Conservation (phyloP, 768 basidiomycete species). For the Tulasnella sp. region DNA sequence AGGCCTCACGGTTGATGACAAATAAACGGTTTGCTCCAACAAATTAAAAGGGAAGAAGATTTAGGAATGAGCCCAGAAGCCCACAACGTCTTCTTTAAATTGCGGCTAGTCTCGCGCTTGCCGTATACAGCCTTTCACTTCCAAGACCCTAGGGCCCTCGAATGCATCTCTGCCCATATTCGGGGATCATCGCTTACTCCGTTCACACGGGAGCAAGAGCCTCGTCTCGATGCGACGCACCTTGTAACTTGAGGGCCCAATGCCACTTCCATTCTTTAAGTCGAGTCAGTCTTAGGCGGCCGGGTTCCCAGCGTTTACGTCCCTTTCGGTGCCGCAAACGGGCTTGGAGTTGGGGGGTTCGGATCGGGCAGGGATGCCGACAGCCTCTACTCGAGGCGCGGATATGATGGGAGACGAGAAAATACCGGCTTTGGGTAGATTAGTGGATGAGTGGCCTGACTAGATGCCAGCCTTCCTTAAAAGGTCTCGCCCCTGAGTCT, state of each 20-base stretch:
- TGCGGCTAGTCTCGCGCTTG: conserved; percentile 58
- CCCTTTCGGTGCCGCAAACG: conserved; percentile 39
- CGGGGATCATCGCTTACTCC: conserved; percentile 41
- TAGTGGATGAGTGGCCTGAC: not conserved
- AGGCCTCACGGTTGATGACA: not conserved
- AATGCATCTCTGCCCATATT: conserved; percentile 68
- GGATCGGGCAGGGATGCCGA: conserved; percentile 52
- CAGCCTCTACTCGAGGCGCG: conserved; percentile 59
- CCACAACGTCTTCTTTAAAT: conserved; percentile 35
- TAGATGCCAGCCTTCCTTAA: not conserved
- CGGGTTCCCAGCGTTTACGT: conserved; percentile 29
- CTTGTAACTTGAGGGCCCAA: conserved; percentile 48
- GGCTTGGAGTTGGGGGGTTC: conserved; percentile 49
- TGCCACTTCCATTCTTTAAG: not conserved
- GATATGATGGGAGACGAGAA: conserved; percentile 50
- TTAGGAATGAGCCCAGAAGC: not conserved
- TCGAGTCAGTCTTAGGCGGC: conserved; percentile 39
- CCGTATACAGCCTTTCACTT: conserved; percentile 68
- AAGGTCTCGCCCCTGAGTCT: not conserved
- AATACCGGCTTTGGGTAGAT: not conserved
- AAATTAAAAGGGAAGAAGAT: not conserved
- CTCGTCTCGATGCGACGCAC: conserved; percentile 39
- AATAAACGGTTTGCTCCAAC: not conserved
- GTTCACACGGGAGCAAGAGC: not conserved
- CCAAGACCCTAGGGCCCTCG: conserved; percentile 71